Percentiles rank a stretch among this genome's conserved stretches.
phyloP scores from a whole-genome alignment of 2,329 filamentous ascomycete genomes.

The Ceratocystiopsis brevicomis region DNA sequence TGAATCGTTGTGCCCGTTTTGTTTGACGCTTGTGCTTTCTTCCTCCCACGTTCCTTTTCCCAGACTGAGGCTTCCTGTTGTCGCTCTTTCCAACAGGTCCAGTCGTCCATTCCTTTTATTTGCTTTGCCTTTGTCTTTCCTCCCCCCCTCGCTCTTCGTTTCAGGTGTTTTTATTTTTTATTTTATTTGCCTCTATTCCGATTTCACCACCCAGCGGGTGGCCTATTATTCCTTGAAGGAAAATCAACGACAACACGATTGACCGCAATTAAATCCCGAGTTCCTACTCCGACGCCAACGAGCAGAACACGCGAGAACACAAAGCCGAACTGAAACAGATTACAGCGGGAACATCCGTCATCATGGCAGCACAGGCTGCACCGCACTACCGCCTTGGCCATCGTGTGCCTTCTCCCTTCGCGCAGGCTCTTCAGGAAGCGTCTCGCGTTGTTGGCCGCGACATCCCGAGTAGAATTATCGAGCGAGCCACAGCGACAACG shows the following conservation, averaged over 20 bases:
- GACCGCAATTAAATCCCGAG: background rate
- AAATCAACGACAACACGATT: background rate
- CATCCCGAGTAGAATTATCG: constrained; percentile 9
- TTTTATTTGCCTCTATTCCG: constrained; percentile 16
- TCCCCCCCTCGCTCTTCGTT: constrained; percentile 15
- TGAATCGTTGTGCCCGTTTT: background rate
- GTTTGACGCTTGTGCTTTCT: constrained; percentile 1
- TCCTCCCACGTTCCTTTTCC: constrained; percentile 4
- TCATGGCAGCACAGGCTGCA: constrained; percentile 7
- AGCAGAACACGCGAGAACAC: background rate
- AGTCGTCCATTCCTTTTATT: constrained; percentile 8
- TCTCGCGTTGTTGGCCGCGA: constrained; percentile 8
- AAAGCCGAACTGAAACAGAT: background rate
- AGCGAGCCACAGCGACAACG: constrained; percentile 10
- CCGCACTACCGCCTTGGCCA: constrained; percentile 12
- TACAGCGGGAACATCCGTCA: background rate
- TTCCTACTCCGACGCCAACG: background rate
- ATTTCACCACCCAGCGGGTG: too few relatives aligned
- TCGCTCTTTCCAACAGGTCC: constrained; percentile 1
- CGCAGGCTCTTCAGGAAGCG: constrained; percentile 2
- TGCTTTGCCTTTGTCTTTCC: constrained; percentile 5
- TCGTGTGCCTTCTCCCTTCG: constrained; percentile 9
- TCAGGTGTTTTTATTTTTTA: constrained; percentile 41
- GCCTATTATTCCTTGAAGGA: background rate
- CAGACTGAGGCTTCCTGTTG: background rate